A percentile compares a stretch with the other conserved stretches of the same genome.
Conservation (phyloP, 2,329 filamentous ascomycete genomes). For the Pyricularia sp. region DNA sequence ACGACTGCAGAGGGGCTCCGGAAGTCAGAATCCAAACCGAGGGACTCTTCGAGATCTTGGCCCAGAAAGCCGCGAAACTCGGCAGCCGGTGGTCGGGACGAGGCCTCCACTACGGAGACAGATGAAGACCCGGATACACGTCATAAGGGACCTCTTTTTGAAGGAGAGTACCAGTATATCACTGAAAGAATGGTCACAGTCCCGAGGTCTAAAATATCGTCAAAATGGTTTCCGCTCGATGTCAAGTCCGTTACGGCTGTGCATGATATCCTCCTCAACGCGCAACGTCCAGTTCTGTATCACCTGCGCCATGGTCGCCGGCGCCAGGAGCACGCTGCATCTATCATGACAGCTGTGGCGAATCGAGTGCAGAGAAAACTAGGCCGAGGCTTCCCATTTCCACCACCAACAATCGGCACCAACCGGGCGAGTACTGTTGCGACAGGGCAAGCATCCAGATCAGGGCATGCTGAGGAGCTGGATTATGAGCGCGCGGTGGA, state of each 20-base stretch:
- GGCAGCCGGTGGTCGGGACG: background rate
- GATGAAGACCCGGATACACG: background rate
- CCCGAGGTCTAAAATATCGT: slow-evolving; percentile 54
- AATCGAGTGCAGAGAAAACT: slow-evolving; percentile 49
- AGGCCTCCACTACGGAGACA: background rate
- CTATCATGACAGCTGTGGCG: slow-evolving; percentile 45
- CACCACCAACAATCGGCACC: slow-evolving; percentile 27
- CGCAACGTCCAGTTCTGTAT: slow-evolving; percentile 52
- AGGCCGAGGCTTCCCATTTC: slow-evolving; percentile 55
- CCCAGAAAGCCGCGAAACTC: background rate
- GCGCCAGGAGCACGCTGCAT: slow-evolving; percentile 42
- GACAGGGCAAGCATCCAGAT: background rate
- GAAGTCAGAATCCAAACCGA: background rate
- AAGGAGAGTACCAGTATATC: slow-evolving; percentile 5
- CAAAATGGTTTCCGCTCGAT: slow-evolving; percentile 57
- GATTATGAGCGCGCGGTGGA: slow-evolving; percentile 57
- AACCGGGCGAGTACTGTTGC: background rate
- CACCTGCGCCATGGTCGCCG: slow-evolving; percentile 39
- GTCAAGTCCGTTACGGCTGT: slow-evolving; percentile 44
- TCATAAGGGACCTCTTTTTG: background rate
- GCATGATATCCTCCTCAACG: slow-evolving; percentile 44
- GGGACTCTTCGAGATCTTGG: background rate
- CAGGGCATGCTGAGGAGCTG: slow-evolving; percentile 47
- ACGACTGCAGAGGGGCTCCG: background rate
- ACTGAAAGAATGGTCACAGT: slow-evolving; percentile 35